Evolutionary conservation across 1,284 basidiomycete species (phyloP), one percentile per base, ranked within the genome.

Genomic region (Leccinum proliferum): DNA sequence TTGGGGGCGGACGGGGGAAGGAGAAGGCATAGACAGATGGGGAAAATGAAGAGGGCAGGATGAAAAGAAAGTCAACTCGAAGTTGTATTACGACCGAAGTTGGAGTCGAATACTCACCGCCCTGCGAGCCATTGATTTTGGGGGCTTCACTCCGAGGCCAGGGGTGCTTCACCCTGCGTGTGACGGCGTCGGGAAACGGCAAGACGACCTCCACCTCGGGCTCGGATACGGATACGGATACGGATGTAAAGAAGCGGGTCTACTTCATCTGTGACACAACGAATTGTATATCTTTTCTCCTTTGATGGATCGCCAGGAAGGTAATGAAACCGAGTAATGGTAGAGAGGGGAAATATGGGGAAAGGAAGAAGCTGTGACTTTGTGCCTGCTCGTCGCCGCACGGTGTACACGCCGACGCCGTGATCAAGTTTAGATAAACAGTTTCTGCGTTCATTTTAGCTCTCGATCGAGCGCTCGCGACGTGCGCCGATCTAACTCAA

Each of bases 81-180:
- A 43, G 25, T 14, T n/a, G 8, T 43, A 46, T 21, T 21, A 48
- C 46, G 46, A 21, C 46, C 46, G 46, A 21, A 21, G 11, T 48
- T 39, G 37, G 37, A 39, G 37, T 39, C 37, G 37, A 21, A 43
- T 14, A 67, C 73, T 53, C 70, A 82, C 81, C 81, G 32, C 76
- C 76, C 63, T 74, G 72, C 32, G 81, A 82, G 29, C 81, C 79
- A 43, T 74, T 73, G 58, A 82, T 80, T 72, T 77, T 74, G 2
- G 81, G 81, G 9, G 75, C 68, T 25, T 75, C 74, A 63, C 46
- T 48, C 46, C 78, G 72, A 53, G 57, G 48, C 7, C 18, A 46
- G 25, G 68, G 50, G 46, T 46, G 56, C 35, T 69, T 62, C 12
- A 37, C 50, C 12, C 43, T 34, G 35, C 3, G 43, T 32, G 56